These are phyloP conservation scores for Drechslera avenae DNA, from an alignment of 2,329 filamentous ascomycete genomes.

Conservation along the genomic window DNA sequence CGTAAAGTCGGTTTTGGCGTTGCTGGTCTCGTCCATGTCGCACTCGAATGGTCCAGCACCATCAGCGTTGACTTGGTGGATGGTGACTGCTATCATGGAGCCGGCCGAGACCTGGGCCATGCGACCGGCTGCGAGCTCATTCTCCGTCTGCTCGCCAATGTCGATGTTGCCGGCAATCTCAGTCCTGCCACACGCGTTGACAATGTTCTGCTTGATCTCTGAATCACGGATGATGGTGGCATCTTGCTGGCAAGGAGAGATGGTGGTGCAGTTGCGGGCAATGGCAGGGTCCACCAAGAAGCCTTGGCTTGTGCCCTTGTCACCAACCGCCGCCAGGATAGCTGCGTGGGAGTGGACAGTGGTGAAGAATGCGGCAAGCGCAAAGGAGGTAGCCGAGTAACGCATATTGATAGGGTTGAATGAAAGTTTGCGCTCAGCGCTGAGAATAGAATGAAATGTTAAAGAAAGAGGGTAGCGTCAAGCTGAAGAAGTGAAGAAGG, in stretches of 20 bases:
- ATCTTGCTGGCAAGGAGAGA: constrained; percentile 48
- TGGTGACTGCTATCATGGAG: constrained; percentile 41
- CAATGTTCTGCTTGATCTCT: constrained; percentile 47
- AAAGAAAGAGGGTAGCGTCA: constrained; percentile 24
- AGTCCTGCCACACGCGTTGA: constrained; percentile 46
- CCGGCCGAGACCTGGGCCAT: constrained; percentile 37
- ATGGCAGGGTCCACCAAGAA: constrained; percentile 42
- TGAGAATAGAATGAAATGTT: constrained; percentile 28
- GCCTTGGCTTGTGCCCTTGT: constrained; percentile 38
- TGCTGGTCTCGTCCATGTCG: constrained; percentile 65
- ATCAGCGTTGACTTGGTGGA: constrained; percentile 67
- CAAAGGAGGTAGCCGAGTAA: constrained; percentile 31
- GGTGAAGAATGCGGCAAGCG: constrained; percentile 38
- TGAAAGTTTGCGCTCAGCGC: constrained; percentile 33
- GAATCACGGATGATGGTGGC: constrained; percentile 45
- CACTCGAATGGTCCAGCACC: constrained; percentile 69
- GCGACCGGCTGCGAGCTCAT: constrained; percentile 39
- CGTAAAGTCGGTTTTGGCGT: constrained; percentile 52
- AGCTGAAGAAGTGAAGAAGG: constrained; percentile 12
- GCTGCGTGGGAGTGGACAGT: constrained; percentile 41
- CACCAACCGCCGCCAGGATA: constrained; percentile 37
- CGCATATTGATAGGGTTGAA: constrained; percentile 28
- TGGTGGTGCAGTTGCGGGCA: constrained; percentile 47
- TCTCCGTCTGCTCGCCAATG: constrained; percentile 47
- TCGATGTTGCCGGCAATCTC: constrained; percentile 48